Percentiles rank a stretch among this genome's conserved stretches.
phyloP scores from a whole-genome alignment of 106 monocot species.

The Agapanthus africanus region DNA sequence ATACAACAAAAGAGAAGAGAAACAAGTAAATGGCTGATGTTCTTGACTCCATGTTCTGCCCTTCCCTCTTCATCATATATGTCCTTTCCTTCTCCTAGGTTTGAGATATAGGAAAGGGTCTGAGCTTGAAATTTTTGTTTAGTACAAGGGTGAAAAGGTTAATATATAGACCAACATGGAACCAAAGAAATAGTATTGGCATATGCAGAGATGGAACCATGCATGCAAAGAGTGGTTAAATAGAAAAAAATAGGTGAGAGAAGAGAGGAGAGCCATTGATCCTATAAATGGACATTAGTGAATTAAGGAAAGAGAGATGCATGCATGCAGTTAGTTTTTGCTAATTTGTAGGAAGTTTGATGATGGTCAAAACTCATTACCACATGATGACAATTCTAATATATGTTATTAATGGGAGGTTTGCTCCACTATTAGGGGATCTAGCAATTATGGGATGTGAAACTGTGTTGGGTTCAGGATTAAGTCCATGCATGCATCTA shows the following conservation, averaged over 20 bases:
- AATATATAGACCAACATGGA: neutral
- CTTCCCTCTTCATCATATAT: too few relatives aligned
- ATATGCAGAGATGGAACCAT: neutral
- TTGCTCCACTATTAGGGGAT: too few relatives aligned
- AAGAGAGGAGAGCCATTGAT: neutral
- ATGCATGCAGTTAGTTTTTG: too few relatives aligned
- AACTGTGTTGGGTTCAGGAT: too few relatives aligned
- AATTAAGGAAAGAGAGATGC: neutral
- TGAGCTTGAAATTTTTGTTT: neutral
- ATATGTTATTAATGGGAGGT: too few relatives aligned
- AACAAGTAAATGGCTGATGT: neutral
- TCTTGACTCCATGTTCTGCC: too few relatives aligned
- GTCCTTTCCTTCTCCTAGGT: neutral
- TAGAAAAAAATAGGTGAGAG: neutral
- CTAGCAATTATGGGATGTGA: too few relatives aligned
- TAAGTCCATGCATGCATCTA: too few relatives aligned
- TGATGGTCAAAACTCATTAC: too few relatives aligned
- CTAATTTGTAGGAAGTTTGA: too few relatives aligned
- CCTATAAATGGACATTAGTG: neutral
- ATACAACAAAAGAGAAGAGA: conserved; percentile 4
- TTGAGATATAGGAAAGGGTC: neutral
- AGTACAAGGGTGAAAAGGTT: neutral
- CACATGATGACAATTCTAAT: too few relatives aligned
- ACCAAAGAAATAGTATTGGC: neutral
- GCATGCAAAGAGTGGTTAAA: neutral